Conservation (phyloP, 345 rosid genomes). For the Citrus australasica region DNA sequence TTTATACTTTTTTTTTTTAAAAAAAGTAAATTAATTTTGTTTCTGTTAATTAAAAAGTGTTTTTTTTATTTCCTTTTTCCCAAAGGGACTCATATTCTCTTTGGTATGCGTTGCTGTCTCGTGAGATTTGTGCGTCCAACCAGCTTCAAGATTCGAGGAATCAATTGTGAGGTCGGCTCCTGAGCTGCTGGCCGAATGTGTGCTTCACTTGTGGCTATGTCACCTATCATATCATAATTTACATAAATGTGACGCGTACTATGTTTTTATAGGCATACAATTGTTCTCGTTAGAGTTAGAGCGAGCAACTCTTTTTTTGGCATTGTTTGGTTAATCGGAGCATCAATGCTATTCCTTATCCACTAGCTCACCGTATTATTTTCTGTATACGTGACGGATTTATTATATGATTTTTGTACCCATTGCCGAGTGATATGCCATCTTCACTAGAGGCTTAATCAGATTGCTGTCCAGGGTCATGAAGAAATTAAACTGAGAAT, state of each 20-base stretch:
- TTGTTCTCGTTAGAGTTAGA: too few species aligned
- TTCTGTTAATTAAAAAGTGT: background rate
- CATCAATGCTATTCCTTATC: too few species aligned
- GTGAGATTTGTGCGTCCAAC: constrained; percentile 1
- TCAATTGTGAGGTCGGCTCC: background rate
- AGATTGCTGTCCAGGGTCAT: background rate
- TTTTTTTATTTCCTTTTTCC: background rate
- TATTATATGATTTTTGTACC: too few species aligned
- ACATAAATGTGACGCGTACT: background rate
- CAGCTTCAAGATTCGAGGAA: background rate
- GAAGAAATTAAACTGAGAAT: background rate
- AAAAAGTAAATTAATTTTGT: background rate
- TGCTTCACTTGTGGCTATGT: background rate
- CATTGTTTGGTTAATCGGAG: too few species aligned
- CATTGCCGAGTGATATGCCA: too few species aligned
- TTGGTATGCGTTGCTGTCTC: background rate
- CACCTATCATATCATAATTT: background rate
- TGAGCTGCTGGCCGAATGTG: background rate
- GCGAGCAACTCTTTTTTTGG: too few species aligned
- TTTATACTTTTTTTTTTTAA: background rate
- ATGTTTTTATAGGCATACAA: too few species aligned
- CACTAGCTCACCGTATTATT: too few species aligned
- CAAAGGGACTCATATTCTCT: background rate
- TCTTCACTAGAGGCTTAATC: too few species aligned
- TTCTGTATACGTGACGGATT: too few species aligned